Base-by-base conservation (phyloP, 208 protist species). In the Acanthamoeba healyi region DNA sequence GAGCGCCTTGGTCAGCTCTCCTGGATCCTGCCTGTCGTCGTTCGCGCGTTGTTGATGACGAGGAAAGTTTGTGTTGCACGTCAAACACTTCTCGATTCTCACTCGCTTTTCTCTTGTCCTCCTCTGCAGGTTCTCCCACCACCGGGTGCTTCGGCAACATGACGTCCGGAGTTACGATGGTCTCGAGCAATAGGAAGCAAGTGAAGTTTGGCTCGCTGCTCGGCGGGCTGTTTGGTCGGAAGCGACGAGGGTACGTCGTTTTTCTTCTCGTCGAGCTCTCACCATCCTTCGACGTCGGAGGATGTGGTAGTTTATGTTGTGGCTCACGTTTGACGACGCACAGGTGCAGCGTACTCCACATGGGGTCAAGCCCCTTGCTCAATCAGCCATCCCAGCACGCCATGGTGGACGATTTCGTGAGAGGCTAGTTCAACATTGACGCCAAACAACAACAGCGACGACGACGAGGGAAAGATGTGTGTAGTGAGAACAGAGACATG, bases 291-390 rank as follows among this genome's bases (percentile, higher is more conserved):
- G n/a, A n/a, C n/a, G n/a, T n/a, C n/a, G n/a, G n/a, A n/a, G n/a
- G n/a, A n/a, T n/a, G n/a, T n/a, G n/a, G n/a, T n/a, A n/a, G n/a
- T n/a, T n/a, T n/a, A n/a, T n/a, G n/a, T n/a, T n/a, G n/a, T n/a
- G n/a, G n/a, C n/a, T n/a, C n/a, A n/a, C 61, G 2, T 0, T 24
- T 51, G 0, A 22, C 15, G 2, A 61, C 24, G 12, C 51, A 61
- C 77, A 86, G 77, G 77, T 58, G 77, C 26, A 81, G 70, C 77
- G 77, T 86, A 9, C 77, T 86, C 26, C 77, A 86, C 26, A 86
- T 86, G 77, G 77, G 77, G 5, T 29, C 44, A 15, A 61, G 77
- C 32, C 70, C 70, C 36, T 40, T 86, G 40, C 77, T 86, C 2
- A 19, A 58, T 14, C 38, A 61, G 22, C 40, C 1, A 2, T 24